Base-by-base conservation (phyloP, 1,139 yeast genomes). In the Williopsis jadinii region DNA sequence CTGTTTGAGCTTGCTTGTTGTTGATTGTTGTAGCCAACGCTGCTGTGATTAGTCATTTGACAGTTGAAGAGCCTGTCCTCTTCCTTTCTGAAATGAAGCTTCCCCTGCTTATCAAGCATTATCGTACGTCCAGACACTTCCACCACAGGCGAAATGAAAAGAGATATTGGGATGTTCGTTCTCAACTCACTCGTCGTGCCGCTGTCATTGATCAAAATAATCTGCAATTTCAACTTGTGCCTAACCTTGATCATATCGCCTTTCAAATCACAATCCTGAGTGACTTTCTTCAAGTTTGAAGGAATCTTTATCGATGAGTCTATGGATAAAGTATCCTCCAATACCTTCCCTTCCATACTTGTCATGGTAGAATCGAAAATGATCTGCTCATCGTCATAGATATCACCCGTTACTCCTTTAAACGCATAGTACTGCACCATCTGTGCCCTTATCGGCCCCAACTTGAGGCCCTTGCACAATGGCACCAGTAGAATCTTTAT, bases 101-200 rank as follows among this genome's bases (percentile, higher is more conserved):
- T 69, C 11, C 75, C 74, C 31, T 62, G 58, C 26, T 67, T 64
- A 45, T 79, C 84, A 28, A 78, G 59, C 29, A 71, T 68, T 40
- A 70, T 75, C 43, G 68, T 73, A 35, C 75, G 62, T 1, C 82
- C 84, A 28, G 66, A 58, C 35, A 77, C 71, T 32, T 66, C 66
- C 5, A 80, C 79, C 19, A 67, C 68, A 3, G 84, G 75, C 39
- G 80, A 75, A 9, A 79, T 66, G 54, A 77, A 83, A 8, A 83
- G 58, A 32, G 65, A 67, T 2, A 83, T 66, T 0, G 90, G 88
- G 38, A 83, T 61, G 36, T 82, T 78, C 3, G 88, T 85, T 36
- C 86, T 64, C 28, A 82, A 61, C 59, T 83, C 90, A 45, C 84
- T 78, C 8, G 74, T 67, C 54, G 79, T 84, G 2, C 86, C 85